Percentiles rank a stretch among this genome's conserved stretches.
These are phyloP conservation scores for Talaromyces liani DNA, from an alignment of 495 filamentous ascomycete species.

Conservation along the genomic window DNA sequence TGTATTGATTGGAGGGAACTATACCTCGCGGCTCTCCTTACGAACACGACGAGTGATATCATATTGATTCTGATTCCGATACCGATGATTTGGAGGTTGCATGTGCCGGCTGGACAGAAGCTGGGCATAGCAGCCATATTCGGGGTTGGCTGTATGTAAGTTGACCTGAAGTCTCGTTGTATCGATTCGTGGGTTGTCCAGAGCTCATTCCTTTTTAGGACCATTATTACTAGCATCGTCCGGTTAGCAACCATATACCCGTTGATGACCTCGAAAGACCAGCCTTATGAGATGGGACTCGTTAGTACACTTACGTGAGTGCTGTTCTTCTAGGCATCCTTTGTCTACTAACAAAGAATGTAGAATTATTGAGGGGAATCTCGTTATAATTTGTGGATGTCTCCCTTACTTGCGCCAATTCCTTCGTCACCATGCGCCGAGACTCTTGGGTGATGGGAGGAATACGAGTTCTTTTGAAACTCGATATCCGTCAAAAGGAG, in stretches of 20 bases:
- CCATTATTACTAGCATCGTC: conserved; percentile 20
- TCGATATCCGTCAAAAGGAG: background rate
- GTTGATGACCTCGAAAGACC: conserved; percentile 13
- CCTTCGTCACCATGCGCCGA: conserved; percentile 15
- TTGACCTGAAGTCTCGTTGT: conserved; percentile 3
- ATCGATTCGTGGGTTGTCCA: background rate
- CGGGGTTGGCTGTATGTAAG: conserved; percentile 20
- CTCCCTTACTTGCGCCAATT: conserved; percentile 20
- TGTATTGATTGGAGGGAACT: conserved; percentile 26
- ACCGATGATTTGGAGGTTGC: conserved; percentile 18
- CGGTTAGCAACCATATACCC: conserved; percentile 18
- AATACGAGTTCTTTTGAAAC: conserved; percentile 1
- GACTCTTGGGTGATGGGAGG: conserved; percentile 13
- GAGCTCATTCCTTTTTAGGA: conserved; percentile 11
- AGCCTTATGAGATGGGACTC: conserved; percentile 14
- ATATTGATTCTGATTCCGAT: conserved; percentile 29
- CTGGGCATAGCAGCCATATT: conserved; percentile 17
- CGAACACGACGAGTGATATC: conserved; percentile 34
- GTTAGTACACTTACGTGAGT: conserved; percentile 18
- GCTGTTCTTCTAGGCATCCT: background rate
- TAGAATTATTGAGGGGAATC: conserved; percentile 20
- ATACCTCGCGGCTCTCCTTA: conserved; percentile 28
- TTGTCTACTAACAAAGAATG: conserved; percentile 4
- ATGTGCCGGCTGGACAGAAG: conserved; percentile 16
- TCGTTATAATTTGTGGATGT: conserved; percentile 20